Conservation (phyloP, 139 green algal species). For the Ostreobium quekettii region DNA sequence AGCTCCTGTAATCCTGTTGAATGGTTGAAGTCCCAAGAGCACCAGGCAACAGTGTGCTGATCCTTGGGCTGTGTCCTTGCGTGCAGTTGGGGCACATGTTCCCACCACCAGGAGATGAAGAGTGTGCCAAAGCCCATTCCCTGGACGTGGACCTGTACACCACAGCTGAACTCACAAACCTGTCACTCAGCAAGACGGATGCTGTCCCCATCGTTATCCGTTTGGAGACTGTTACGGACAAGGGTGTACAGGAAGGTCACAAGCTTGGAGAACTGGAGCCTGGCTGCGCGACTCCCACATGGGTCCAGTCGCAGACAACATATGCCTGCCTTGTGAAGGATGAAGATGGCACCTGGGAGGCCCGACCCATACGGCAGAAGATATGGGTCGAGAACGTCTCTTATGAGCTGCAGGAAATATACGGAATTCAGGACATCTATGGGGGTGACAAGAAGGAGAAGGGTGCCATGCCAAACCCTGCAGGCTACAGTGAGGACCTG, state of each 20-base stretch:
- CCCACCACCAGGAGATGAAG: constrained; percentile 19
- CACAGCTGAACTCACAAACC: constrained; percentile 9
- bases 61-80: too few species aligned
- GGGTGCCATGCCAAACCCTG: too few species aligned
- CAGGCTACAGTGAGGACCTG: too few species aligned
- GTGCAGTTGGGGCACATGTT: constrained; percentile 48
- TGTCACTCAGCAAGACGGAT: constrained; percentile 25
- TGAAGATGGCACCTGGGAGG: constrained; percentile 43
- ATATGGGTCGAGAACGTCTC: constrained; percentile 83
- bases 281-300: constrained; percentile 26
- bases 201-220: constrained; percentile 69
- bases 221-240: constrained; percentile 70
- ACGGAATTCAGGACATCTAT: constrained; percentile 81
- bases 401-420: constrained; percentile 89
- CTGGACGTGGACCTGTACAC: constrained; percentile 16
- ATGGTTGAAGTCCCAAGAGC: too few species aligned
- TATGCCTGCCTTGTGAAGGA: constrained; percentile 67
- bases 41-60: too few species aligned
- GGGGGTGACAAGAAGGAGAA: constrained; percentile 55
- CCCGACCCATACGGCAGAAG: constrained; percentile 78
- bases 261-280: constrained; percentile 41
- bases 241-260: constrained; percentile 35
- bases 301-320: constrained; percentile 89
- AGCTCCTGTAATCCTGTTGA: too few species aligned
- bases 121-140: constrained; percentile 17